phyloP scores from a whole-genome alignment of 2,329 filamentous ascomycete species.

The Metarhizium album region DNA sequence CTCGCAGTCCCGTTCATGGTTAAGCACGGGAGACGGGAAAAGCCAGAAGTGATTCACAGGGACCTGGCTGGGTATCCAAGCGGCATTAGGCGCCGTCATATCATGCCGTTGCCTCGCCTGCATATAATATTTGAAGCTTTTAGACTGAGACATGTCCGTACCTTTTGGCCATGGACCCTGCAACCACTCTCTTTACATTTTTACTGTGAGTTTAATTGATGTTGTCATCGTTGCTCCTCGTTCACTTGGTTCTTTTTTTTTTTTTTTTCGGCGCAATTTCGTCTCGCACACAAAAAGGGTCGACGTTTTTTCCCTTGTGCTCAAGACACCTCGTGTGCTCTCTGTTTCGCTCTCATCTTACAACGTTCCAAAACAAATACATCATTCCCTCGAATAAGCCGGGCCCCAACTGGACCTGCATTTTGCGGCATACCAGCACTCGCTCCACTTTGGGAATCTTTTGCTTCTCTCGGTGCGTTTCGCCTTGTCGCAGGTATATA shows the following conservation, averaged over 20 bases:
- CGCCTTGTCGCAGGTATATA: neutral
- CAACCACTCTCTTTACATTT: conserved; percentile 58
- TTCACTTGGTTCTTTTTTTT: neutral
- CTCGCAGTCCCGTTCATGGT: neutral
- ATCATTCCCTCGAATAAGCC: neutral
- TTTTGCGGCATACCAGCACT: neutral
- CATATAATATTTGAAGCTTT: neutral
- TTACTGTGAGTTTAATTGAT: conserved; percentile 42
- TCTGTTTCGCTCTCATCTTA: neutral
- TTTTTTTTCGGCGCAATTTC: neutral
- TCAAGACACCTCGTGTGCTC: neutral
- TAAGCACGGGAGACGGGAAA: neutral
- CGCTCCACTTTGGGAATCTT: neutral
- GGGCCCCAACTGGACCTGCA: neutral
- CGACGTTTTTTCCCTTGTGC: neutral
- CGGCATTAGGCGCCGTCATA: neutral
- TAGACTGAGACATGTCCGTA: neutral
- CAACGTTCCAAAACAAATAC: neutral
- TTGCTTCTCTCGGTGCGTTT: neutral
- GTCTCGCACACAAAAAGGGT: neutral
- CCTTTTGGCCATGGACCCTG: conserved; percentile 39
- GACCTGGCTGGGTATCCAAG: neutral
- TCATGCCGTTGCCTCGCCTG: neutral
- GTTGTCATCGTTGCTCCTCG: neutral
- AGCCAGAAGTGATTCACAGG: neutral